Conservation (phyloP, 495 filamentous ascomycete species). For the Alectoria sarmentosa region DNA sequence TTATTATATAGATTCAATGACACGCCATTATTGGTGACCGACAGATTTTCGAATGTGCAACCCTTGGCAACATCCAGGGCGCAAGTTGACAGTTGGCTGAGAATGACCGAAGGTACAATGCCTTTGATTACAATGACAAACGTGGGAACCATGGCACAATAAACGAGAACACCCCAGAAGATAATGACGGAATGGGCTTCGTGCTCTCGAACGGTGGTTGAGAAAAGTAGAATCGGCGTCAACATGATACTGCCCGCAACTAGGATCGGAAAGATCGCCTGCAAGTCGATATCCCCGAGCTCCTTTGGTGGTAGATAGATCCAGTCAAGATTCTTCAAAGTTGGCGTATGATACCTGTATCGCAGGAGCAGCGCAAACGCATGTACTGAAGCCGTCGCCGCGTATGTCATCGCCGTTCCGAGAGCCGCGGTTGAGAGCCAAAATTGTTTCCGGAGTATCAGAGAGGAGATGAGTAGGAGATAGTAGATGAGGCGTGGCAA, state of each 20-base stretch:
- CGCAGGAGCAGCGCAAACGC: slow-evolving; percentile 8
- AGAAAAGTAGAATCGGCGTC: slow-evolving; percentile 6
- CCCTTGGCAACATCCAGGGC: background rate
- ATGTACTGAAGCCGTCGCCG: slow-evolving; percentile 2
- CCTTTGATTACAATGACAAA: slow-evolving; percentile 8
- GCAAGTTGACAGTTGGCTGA: background rate
- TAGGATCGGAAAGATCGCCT: background rate
- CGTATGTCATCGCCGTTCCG: slow-evolving; percentile 9
- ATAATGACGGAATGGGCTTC: slow-evolving; percentile 15
- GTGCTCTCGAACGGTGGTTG: background rate
- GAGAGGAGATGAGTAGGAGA: slow-evolving; percentile 3
- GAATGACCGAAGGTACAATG: background rate
- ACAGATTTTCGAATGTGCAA: background rate
- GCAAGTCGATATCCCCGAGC: background rate
- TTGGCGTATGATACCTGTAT: background rate
- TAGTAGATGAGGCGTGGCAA: slow-evolving; percentile 6
- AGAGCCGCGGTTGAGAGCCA: slow-evolving; percentile 8
- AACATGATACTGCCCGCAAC: slow-evolving; percentile 7
- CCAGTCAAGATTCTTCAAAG: background rate
- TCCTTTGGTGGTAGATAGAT: background rate
- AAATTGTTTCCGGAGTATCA: slow-evolving; percentile 1
- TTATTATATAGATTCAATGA: background rate
- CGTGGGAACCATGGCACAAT: slow-evolving; percentile 25
- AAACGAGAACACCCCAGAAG: slow-evolving; percentile 20
- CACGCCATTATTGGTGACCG: background rate